Percentiles rank a stretch among this genome's conserved stretches.
Conservation (phyloP, 140 eudicot species). For the Ambrosia hybrid region DNA sequence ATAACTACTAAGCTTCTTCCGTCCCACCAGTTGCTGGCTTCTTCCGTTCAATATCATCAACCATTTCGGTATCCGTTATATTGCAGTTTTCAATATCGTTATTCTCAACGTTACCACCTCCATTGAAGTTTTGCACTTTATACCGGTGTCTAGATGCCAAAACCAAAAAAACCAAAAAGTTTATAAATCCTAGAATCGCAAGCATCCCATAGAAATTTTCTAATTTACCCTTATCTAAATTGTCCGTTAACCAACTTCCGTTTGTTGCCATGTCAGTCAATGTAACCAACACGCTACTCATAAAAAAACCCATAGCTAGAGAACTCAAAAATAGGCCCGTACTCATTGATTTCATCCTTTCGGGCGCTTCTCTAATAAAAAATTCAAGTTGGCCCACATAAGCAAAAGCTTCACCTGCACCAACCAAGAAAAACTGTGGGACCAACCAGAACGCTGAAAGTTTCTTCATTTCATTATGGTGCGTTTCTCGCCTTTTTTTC, state of each 20-base stretch:
- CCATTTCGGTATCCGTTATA: conserved; percentile 16
- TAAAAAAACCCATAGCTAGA: conserved; percentile 78
- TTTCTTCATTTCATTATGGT: conserved; percentile 18
- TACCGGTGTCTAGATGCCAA: conserved; percentile 71
- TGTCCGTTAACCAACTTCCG: conserved; percentile 66
- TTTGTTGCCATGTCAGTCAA: conserved; percentile 57
- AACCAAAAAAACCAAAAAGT: conserved; percentile 48
- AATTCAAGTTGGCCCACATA: conserved; percentile 94
- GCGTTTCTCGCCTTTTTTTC: conserved; percentile 48
- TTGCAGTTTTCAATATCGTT: conserved; percentile 36
- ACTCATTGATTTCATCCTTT: conserved; percentile 95
- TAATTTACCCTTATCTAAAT: conserved; percentile 59
- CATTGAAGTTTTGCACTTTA: conserved; percentile 52
- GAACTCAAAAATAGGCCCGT: conserved; percentile 84
- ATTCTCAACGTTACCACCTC: conserved; percentile 14
- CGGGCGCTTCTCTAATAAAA: conserved; percentile 95
- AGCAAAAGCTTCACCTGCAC: conserved; percentile 97
- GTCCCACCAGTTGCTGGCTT: conserved; percentile 23
- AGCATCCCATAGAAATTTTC: conserved; percentile 91
- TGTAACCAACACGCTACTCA: conserved; percentile 78
- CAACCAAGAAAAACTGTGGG: conserved; percentile 83
- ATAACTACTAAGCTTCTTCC: conserved; percentile 36
- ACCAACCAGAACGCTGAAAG: conserved; percentile 84
- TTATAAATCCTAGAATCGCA: conserved; percentile 61
- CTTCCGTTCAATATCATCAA: conserved; percentile 33